Evolutionary conservation across 2,329 filamentous ascomycete species (phyloP).

Genomic region (Lasiodiplodia hormozganensis): DNA sequence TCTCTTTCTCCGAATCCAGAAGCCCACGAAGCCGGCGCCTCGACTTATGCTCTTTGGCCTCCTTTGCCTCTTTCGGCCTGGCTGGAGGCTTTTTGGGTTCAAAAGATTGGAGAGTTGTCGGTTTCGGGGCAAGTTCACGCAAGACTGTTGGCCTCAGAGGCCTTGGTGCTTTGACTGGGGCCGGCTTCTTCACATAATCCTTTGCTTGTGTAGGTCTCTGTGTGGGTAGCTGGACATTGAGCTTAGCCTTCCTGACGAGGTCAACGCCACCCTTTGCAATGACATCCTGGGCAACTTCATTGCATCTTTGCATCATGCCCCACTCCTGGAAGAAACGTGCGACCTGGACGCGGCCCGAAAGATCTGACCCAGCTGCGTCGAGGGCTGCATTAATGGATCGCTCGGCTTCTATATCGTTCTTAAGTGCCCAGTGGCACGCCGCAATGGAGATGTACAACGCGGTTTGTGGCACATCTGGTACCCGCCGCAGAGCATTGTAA

Average conservation of each 20-base stretch:
- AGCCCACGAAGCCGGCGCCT: slow-evolving; percentile 26
- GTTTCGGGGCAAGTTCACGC: slow-evolving; percentile 19
- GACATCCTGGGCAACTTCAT: slow-evolving; percentile 65
- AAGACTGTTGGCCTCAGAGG: neutral
- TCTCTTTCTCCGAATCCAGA: slow-evolving; percentile 21
- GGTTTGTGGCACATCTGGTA: slow-evolving; percentile 54
- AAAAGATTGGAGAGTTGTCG: slow-evolving; percentile 24
- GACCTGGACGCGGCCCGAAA: slow-evolving; percentile 79
- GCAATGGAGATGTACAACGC: slow-evolving; percentile 38
- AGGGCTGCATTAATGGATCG: slow-evolving; percentile 78
- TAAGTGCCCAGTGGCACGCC: slow-evolving; percentile 71
- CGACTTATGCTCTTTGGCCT: slow-evolving; percentile 6
- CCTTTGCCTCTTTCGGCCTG: slow-evolving; percentile 16
- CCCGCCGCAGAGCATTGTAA: slow-evolving; percentile 59
- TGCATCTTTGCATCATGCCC: slow-evolving; percentile 64
- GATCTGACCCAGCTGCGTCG: slow-evolving; percentile 72
- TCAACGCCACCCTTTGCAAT: slow-evolving; percentile 66
- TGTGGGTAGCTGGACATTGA: slow-evolving; percentile 33
- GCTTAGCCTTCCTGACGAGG: slow-evolving; percentile 53
- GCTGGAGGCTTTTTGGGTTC: slow-evolving; percentile 7
- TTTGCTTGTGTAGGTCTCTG: slow-evolving; percentile 13
- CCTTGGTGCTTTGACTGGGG: neutral
- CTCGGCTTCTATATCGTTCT: slow-evolving; percentile 72
- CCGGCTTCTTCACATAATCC: neutral
- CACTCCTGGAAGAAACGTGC: slow-evolving; percentile 81